These are phyloP conservation scores for Coemansia sp. DNA, from an alignment of 192 early-diverging fungal species.

Conservation along the genomic window DNA sequence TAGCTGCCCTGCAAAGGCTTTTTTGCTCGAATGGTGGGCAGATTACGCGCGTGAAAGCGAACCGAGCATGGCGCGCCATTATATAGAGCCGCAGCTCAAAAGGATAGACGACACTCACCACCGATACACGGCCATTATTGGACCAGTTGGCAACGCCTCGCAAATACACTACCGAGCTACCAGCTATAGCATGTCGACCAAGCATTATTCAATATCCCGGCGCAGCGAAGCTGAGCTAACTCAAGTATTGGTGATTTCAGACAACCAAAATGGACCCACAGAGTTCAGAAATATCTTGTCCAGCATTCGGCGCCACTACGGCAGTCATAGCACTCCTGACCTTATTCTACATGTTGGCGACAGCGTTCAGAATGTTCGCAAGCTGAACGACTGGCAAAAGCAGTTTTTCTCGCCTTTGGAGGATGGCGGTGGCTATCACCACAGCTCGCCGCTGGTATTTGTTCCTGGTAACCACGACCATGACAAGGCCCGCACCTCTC, in stretches of 20 bases:
- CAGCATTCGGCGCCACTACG: constrained; percentile 3
- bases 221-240: not conserved
- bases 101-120: constrained; percentile 27
- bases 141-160: constrained; percentile 12
- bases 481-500: constrained; percentile 49
- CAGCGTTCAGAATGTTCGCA: constrained; percentile 56
- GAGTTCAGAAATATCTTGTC: constrained; percentile 26
- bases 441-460: constrained; percentile 61
- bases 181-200: constrained; percentile 14
- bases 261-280: constrained; percentile 39
- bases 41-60: not conserved
- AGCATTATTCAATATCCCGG: constrained; percentile 17
- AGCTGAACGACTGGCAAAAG: constrained; percentile 65
- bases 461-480: constrained; percentile 74
- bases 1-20: constrained; percentile 13
- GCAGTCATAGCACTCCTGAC: constrained; percentile 20
- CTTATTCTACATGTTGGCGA: constrained; percentile 68
- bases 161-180: constrained; percentile 23
- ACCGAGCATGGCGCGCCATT: not conserved
- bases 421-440: constrained; percentile 50
- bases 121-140: constrained; percentile 34
- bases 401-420: constrained; percentile 65
- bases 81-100: constrained; percentile 23
- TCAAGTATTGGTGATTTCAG: constrained; percentile 35
- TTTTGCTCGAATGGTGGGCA: constrained; percentile 37